Base-by-base conservation (phyloP, 2,329 filamentous ascomycete genomes). In the Fusarium sp. region DNA sequence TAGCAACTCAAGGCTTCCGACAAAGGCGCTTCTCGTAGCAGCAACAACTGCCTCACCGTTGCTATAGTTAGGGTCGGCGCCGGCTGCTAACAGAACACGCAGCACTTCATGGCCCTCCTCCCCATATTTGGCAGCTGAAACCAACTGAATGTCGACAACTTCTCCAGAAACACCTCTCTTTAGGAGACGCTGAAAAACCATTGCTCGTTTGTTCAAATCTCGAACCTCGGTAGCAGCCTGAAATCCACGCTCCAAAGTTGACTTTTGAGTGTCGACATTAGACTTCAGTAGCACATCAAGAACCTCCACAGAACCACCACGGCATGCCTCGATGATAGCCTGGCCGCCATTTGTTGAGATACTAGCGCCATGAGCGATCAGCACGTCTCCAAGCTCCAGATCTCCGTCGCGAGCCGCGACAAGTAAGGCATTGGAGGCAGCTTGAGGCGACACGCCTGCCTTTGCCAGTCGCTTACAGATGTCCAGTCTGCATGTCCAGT, bases 31-130 rank as follows among this genome's bases (percentile, higher is more conserved):
- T 36, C 83, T 80, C 1, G 85, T 84, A 2, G 87, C 85, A 13
- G 85, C 84, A 67, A 87, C 84, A 6, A 89, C 81, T 6, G 85
- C 84, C 54, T 88, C 85, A 2, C 87, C 87, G 11, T 82, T 80
- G 21, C 84, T 84, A 72, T 84, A 84, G 69, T 89, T 85, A 0
- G 86, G 83, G 54, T 85, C 84, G 5, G 87, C 88, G 0, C 87
- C 87, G 33, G 84, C 80, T 2, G 75, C 75, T 6, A 90, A 76
- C 19, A 91, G 72, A 11, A 88, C 81, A 28, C 76, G 78, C 33
- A 89, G 80, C 15, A 89, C 76, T 7, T 80, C 79, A 28, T 82
- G 79, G 2, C 83, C 86, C 3, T 81, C 80, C 28, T 84, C 81
- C 0, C 85, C 85, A 53, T 83, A 87, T 40, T 84, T 80, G 1